Evolutionary conservation across 352 stramenopile species (phyloP).

Genomic region (Nothophytophthora sp.): DNA sequence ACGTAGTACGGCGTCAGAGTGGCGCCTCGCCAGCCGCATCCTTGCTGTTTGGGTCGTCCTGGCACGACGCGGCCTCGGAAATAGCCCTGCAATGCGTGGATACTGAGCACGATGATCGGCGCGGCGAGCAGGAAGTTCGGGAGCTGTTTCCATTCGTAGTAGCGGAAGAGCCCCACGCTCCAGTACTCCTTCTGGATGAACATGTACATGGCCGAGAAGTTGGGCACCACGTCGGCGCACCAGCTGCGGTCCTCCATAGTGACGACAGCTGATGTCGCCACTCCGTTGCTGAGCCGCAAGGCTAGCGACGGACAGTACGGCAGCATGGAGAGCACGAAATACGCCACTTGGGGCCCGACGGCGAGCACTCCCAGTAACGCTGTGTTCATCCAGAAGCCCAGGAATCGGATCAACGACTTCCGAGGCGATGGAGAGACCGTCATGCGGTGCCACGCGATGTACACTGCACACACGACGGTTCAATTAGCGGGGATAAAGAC

Average conservation of each 20-base stretch:
- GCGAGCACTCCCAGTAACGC: constrained; percentile 59
- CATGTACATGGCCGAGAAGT: constrained; percentile 91
- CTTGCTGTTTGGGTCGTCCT: constrained; percentile 6
- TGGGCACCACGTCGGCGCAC: constrained; percentile 65
- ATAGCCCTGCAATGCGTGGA: constrained; percentile 52
- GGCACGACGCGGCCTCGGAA: constrained; percentile 29
- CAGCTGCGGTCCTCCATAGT: constrained; percentile 58
- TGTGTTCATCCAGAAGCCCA: constrained; percentile 61
- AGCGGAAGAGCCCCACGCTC: constrained; percentile 93
- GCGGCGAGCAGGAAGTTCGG: constrained; percentile 94
- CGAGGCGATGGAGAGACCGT: constrained; percentile 48
- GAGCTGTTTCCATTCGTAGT: constrained; percentile 94
- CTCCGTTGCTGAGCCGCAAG: constrained; percentile 5
- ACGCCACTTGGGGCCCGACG: constrained; percentile 63
- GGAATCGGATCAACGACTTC: constrained; percentile 28
- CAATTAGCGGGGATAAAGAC: constrained; percentile 5
- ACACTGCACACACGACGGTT: constrained; percentile 40
- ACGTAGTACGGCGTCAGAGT: constrained; percentile 56
- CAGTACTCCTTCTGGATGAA: constrained; percentile 96
- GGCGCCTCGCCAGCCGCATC: constrained; percentile 12
- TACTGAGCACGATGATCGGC: constrained; percentile 82
- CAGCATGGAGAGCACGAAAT: constrained; percentile 63
- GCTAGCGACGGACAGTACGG: constrained; percentile 67
- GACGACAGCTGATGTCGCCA: not conserved
- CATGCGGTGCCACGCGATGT: constrained; percentile 73